A percentile compares a stretch with the other conserved stretches of the same genome.
These are phyloP conservation scores for Zalaria sp. DNA, from an alignment of 2,329 filamentous ascomycete genomes.

Conservation along the genomic window DNA sequence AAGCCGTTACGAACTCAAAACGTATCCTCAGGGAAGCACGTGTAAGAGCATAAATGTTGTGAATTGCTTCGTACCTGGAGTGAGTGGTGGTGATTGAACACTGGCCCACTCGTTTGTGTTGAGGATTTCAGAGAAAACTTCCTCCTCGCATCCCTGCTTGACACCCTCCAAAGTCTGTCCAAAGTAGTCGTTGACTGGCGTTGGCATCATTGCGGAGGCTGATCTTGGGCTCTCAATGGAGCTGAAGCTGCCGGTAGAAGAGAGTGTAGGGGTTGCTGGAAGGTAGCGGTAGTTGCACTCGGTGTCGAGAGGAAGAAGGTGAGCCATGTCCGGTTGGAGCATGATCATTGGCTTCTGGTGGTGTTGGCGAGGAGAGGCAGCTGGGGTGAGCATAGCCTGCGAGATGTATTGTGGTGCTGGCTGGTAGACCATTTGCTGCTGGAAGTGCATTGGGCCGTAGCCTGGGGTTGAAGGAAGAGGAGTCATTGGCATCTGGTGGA, in stretches of 20 bases:
- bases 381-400: constrained; percentile 55
- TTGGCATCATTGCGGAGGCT: constrained; percentile 61
- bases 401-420: constrained; percentile 40
- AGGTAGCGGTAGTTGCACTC: constrained; percentile 56
- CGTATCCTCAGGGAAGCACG: no score
- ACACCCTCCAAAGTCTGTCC: constrained; percentile 52
- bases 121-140: constrained; percentile 57
- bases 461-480: constrained; percentile 29
- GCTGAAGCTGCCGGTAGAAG: constrained; percentile 72
- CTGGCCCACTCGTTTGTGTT: constrained; percentile 62
- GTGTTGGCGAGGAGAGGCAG: constrained; percentile 59
- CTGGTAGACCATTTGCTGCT: constrained; percentile 24
- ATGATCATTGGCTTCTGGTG: constrained; percentile 64
- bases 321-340: constrained; percentile 42
- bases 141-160: constrained; percentile 59
- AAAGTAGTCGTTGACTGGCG: constrained; percentile 72
- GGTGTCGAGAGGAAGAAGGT: constrained; percentile 54
- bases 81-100: constrained; percentile 72
- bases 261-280: constrained; percentile 77
- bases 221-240: constrained; percentile 71
- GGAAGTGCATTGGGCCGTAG: constrained; percentile 9
- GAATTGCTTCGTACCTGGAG: constrained; percentile 57
- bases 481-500: constrained; percentile 35
- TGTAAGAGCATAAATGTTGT: no score
- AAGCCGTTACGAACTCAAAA: no score